Evolutionary conservation across 495 filamentous ascomycete genomes (phyloP).

Genomic region (Tuber melanosporum): DNA sequence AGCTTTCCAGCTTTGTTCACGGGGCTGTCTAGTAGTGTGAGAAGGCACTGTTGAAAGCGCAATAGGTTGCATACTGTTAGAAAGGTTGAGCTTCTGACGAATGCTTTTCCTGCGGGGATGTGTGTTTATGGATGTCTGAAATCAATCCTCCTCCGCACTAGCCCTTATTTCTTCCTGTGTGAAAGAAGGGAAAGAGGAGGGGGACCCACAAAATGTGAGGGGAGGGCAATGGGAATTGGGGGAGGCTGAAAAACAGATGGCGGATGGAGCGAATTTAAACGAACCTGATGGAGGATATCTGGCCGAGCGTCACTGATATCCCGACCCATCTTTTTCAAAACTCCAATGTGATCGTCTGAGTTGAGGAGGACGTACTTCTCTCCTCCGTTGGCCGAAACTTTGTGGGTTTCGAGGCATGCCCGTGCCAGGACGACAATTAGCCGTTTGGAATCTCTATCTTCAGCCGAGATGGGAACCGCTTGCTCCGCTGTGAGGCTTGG

Average conservation of each 20-base stretch:
- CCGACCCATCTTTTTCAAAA: slow-evolving; percentile 98
- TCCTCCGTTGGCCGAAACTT: slow-evolving; percentile 65
- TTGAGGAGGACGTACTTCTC: slow-evolving; percentile 96
- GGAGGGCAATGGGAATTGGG: neutral
- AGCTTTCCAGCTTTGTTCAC: slow-evolving; percentile 96
- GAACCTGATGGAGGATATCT: slow-evolving; percentile 96
- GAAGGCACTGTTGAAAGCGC: slow-evolving; percentile 65
- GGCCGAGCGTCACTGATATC: slow-evolving; percentile 97
- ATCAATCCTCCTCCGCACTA: neutral
- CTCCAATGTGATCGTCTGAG: slow-evolving; percentile 96
- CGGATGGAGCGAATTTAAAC: slow-evolving; percentile 25
- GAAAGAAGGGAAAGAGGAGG: slow-evolving; percentile 11
- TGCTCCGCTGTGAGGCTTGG: slow-evolving; percentile 91
- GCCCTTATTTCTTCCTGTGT: neutral
- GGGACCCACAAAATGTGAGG: neutral
- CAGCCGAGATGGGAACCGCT: slow-evolving; percentile 70
- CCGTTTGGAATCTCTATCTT: slow-evolving; percentile 80
- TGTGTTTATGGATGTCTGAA: neutral
- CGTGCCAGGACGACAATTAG: slow-evolving; percentile 95
- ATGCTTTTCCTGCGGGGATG: neutral
- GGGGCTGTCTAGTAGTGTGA: slow-evolving; percentile 94
- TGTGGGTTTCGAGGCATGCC: slow-evolving; percentile 95
- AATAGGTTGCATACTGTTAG: slow-evolving; percentile 16
- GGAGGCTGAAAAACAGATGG: slow-evolving; percentile 6
- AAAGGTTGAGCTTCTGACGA: slow-evolving; percentile 30